A percentile compares a stretch with the other conserved stretches of the same genome.
Evolutionary conservation across 805 yeast genomes (phyloP).

Genomic region (Peterozyma toletana): DNA sequence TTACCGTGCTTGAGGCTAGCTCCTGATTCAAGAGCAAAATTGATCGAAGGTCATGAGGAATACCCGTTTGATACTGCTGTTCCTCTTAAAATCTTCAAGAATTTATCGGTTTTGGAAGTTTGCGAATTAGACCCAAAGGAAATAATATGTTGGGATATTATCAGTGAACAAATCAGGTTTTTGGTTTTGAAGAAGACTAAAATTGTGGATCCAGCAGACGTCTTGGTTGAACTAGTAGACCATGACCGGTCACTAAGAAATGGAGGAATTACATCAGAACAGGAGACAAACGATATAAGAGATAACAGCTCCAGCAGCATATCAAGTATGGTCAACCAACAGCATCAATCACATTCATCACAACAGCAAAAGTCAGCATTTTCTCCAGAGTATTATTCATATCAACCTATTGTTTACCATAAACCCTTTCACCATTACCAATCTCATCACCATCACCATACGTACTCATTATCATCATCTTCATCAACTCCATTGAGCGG

Average conservation of each 20-base stretch:
- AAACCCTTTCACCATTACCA: constrained; percentile 9
- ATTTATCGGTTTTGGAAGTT: constrained; percentile 53
- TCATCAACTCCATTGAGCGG: constrained; percentile 18
- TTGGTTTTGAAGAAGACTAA: constrained; percentile 46
- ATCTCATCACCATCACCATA: constrained; percentile 6
- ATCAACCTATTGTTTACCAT: background rate
- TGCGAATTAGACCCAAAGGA: constrained; percentile 57
- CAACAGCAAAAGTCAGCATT: too few relatives aligned
- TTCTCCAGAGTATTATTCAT: too few relatives aligned
- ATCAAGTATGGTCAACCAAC: too few relatives aligned
- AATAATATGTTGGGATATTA: constrained; percentile 55
- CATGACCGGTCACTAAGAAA: constrained; percentile 32
- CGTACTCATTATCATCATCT: constrained; percentile 1
- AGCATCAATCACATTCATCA: too few relatives aligned
- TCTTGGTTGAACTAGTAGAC: constrained; percentile 42
- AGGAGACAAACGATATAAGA: too few relatives aligned
- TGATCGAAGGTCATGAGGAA: constrained; percentile 58
- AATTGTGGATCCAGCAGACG: constrained; percentile 43
- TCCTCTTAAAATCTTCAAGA: constrained; percentile 55
- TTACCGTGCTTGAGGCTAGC: constrained; percentile 56
- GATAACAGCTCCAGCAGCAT: too few relatives aligned
- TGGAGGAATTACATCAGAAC: constrained; percentile 13
- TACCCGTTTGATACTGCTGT: constrained; percentile 67
- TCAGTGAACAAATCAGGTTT: constrained; percentile 48
- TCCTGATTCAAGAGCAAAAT: constrained; percentile 50